phyloP scores from a whole-genome alignment of 345 rosid species.

The Citrus glauca region DNA sequence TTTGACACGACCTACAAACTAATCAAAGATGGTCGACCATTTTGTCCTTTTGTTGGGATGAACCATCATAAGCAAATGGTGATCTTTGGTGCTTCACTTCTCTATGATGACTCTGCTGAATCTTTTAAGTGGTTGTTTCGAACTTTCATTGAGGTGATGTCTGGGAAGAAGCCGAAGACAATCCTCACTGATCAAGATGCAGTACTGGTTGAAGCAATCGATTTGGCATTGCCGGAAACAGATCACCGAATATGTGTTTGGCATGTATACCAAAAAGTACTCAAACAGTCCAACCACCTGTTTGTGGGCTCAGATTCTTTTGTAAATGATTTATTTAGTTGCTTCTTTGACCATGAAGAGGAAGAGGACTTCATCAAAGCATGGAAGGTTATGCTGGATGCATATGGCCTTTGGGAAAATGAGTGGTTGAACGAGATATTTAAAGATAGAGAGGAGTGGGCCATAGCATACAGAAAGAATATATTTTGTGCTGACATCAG shows the following conservation, averaged over 20 bases:
- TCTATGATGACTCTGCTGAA: conserved; percentile 33
- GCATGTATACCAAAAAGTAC: conserved; percentile 30
- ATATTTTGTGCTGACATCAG: conserved; percentile 29
- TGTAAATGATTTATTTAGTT: conserved; percentile 22
- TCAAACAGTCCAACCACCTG: conserved; percentile 24
- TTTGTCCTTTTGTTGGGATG: conserved; percentile 30
- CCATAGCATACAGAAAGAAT: conserved; percentile 27
- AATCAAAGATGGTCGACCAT: conserved; percentile 21
- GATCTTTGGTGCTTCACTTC: conserved; percentile 30
- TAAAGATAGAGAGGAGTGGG: conserved; percentile 35
- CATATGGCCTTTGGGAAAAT: conserved; percentile 23
- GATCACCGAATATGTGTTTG: conserved; percentile 29
- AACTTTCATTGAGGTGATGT: conserved; percentile 29
- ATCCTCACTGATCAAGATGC: conserved; percentile 33
- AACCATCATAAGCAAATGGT: conserved; percentile 39
- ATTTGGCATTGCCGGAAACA: conserved; percentile 17
- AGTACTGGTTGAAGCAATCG: conserved; percentile 20
- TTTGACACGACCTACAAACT: conserved; percentile 29
- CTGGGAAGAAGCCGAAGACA: conserved; percentile 26
- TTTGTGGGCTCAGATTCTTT: conserved; percentile 24
- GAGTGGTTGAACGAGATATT: conserved; percentile 25
- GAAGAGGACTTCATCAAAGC: conserved; percentile 26
- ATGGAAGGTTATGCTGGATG: conserved; percentile 31
- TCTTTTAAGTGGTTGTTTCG: conserved; percentile 34
- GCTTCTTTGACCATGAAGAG: conserved; percentile 29